Base-by-base conservation (phyloP, 331 rosid genomes). In the Malus hybrid region DNA sequence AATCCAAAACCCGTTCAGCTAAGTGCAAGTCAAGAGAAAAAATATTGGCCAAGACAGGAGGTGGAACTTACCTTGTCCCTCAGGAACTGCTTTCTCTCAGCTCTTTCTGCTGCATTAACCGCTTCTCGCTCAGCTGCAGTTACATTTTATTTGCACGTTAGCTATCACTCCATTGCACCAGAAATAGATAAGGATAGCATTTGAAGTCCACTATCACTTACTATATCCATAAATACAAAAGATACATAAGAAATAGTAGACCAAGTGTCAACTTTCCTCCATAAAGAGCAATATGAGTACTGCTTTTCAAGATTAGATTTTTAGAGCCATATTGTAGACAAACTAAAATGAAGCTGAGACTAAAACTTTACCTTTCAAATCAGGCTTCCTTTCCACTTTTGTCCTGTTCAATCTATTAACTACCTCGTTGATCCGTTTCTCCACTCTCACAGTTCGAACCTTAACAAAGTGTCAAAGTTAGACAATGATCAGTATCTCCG, bases 361-460 rank as follows among this genome's bases (percentile, higher is more conserved):
- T 28, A 42, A 13, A 73, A 67, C 74, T 68, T 66, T 80, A 93
- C 98, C 98, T 87, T 91, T 93, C 82, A 93, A 87, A 91, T 93
- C 98, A 60, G 98, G 91, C 70, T 82, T 90, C 73, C 94, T 87
- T 90, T 93, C 98, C 88, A 91, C 97, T 76, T 93, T 93, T 36
- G 98, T 86, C 85, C 81, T 87, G 88, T 91, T 93, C 86, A 93
- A 84, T 81, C 94, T 84, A 82, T 93, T 93, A 36, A 91, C 91
- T 44, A 93, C 78, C 87, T 91, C 98, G 75, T 93, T 93, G 78
- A 91, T 78, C 83, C 97, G 87, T 85, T 93, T 93, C 92, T 91
- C 98, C 69, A 90, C 98, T 80, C 91, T 91, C 84, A 90, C 89
- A 44, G 94, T 91, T 71, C 97, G 91, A 69, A 93, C 98, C 98